Evolutionary conservation across 768 basidiomycete genomes (phyloP).

Genomic region (Tylopilus cervinicoccineus): DNA sequence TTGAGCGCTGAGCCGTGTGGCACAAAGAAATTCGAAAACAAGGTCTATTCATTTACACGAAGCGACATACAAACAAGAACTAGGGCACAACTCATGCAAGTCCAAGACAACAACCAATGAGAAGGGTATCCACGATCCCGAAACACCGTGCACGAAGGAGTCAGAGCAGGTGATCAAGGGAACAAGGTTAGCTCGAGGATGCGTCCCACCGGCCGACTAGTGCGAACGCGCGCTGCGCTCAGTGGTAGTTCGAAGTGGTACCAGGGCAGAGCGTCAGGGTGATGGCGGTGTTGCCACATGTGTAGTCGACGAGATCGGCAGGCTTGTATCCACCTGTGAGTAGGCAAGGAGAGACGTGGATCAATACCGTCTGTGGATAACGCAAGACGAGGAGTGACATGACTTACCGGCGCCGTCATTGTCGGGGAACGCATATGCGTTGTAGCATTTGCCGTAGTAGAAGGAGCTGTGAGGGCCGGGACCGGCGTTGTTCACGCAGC

Average conservation of each 20-base stretch:
- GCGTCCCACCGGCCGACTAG: no score
- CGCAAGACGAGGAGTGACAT: background rate
- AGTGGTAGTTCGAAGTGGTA: slow-evolving; percentile 15
- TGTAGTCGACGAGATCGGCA: slow-evolving; percentile 28
- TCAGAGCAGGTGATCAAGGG: no score
- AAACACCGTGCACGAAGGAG: no score
- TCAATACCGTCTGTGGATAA: slow-evolving; percentile 1
- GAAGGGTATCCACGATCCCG: no score
- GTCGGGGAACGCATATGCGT: slow-evolving; percentile 33
- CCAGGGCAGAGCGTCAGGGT: slow-evolving; percentile 30
- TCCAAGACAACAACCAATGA: no score
- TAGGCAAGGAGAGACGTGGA: background rate
- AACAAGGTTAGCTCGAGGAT: no score
- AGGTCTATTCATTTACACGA: no score
- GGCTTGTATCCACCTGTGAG: slow-evolving; percentile 23
- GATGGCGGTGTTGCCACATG: slow-evolving; percentile 25
- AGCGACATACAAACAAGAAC: no score
- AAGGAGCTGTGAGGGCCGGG: slow-evolving; percentile 29
- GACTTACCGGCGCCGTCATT: slow-evolving; percentile 28
- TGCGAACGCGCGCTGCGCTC: no score
- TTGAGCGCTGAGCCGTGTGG: no score
- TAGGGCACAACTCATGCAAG: no score
- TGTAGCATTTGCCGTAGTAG: slow-evolving; percentile 26
- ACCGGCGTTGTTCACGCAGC: slow-evolving; percentile 25
- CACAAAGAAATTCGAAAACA: no score